Conservation (phyloP, 179 eudicot species). For the Patellifolia procumbens region DNA sequence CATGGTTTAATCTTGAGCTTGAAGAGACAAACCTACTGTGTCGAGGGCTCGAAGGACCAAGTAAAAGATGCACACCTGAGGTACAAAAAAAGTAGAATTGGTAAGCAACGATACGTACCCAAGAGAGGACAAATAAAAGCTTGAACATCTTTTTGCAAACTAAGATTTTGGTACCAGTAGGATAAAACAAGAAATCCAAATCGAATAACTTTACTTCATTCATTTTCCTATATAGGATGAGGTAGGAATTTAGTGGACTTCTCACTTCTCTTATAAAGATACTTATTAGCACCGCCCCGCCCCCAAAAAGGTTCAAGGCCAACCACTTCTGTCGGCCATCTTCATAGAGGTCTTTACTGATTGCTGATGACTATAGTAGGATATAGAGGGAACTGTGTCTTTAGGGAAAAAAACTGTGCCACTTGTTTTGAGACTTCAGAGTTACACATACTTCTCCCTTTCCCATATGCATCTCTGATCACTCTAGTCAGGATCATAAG, state of each 20-base stretch:
- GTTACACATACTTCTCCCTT: neutral
- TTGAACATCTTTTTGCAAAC: neutral
- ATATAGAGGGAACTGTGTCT: neutral
- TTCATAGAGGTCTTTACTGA: neutral
- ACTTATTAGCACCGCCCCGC: neutral
- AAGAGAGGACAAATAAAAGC: neutral
- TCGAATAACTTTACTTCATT: neutral
- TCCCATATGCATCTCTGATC: neutral
- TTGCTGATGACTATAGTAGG: neutral
- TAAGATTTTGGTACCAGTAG: neutral
- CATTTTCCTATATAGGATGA: neutral
- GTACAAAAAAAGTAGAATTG: slow-evolving; percentile 8
- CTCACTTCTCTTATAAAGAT: neutral
- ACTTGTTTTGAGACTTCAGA: neutral
- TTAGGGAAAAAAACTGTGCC: neutral
- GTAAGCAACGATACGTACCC: neutral
- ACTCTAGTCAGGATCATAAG: neutral
- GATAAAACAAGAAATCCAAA: neutral
- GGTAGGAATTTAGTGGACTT: neutral
- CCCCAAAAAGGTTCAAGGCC: neutral
- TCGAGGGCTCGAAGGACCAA: slow-evolving; percentile 98
- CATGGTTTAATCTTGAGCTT: slow-evolving; percentile 8
- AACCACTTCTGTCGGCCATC: neutral
- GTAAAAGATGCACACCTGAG: slow-evolving; percentile 92
- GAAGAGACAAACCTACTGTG: slow-evolving; percentile 74